Evolutionary conservation across 83 land plant species (phyloP).

Genomic region (Picea mariana): DNA sequence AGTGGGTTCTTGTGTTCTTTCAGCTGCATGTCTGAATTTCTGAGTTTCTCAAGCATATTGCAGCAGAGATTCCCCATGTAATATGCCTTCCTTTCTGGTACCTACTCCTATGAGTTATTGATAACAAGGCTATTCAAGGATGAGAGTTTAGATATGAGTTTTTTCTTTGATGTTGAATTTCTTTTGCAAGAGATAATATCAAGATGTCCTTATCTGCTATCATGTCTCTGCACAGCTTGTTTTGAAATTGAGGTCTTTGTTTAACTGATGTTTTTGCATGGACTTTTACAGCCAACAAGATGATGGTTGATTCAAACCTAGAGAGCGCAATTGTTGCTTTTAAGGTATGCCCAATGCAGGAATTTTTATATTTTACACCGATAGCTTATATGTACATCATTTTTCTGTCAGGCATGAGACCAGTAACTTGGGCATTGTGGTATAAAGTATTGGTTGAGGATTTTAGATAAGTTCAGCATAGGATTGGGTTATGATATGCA

Average conservation of each 20-base stretch:
- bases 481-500: constrained; percentile 3
- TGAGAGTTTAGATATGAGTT: too few species aligned
- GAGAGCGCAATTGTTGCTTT: constrained; percentile 8
- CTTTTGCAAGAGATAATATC: too few species aligned
- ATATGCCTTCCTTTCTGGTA: too few species aligned
- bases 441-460: constrained; percentile 3
- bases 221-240: too few species aligned
- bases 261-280: not conserved
- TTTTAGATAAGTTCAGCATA: not conserved
- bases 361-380: not conserved
- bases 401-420: not conserved
- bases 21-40: too few species aligned
- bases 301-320: constrained; percentile 8
- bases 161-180: too few species aligned
- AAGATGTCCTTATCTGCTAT: too few species aligned
- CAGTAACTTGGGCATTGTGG: not conserved
- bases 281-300: constrained; percentile 3
- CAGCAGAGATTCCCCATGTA: too few species aligned
- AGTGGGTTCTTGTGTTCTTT: too few species aligned
- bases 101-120: too few species aligned
- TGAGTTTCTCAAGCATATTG: too few species aligned
- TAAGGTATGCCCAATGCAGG: constrained; percentile 10
- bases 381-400: not conserved
- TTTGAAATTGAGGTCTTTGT: not conserved
- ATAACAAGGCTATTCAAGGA: too few species aligned